A percentile compares a stretch with the other conserved stretches of the same genome.
Conservation (phyloP, 768 basidiomycete genomes). For the Piloderma croceum region DNA sequence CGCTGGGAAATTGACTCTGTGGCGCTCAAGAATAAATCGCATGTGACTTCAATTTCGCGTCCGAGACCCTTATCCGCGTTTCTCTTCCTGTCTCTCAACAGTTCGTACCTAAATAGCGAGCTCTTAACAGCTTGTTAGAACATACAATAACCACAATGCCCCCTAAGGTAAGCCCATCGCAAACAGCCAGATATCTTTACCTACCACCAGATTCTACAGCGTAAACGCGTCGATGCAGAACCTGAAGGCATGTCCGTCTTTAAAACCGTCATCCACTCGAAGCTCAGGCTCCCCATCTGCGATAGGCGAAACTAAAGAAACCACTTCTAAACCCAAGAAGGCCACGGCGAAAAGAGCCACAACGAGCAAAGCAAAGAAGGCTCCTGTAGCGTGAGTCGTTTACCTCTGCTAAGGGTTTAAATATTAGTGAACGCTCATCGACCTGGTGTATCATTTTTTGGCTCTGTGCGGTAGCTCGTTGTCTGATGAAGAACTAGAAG, state of each 20-base stretch:
- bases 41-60: too few species aligned
- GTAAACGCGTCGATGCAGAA: constrained; percentile 56
- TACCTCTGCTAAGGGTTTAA: background rate
- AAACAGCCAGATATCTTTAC: too few species aligned
- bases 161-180: too few species aligned
- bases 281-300: constrained; percentile 41
- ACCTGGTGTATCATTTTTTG: too few species aligned
- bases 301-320: constrained; percentile 19
- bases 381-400: constrained; percentile 24
- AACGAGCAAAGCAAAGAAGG: too few species aligned
- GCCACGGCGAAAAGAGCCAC: constrained; percentile 16
- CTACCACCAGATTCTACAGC: constrained; percentile 28
- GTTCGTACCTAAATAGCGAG: constrained; percentile 22
- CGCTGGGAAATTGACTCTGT: too few species aligned
- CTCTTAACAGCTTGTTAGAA: background rate
- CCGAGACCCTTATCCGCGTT: too few species aligned
- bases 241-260: too few species aligned
- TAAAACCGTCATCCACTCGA: constrained; percentile 41
- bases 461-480: too few species aligned
- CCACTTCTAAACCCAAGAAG: constrained; percentile 15
- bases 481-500: too few species aligned
- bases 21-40: too few species aligned
- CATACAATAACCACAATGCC: too few species aligned
- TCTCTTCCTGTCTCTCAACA: background rate
- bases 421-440: constrained; percentile 10